phyloP scores from a whole-genome alignment of 2,329 filamentous ascomycete species.

The Colletotrichum liriopes region DNA sequence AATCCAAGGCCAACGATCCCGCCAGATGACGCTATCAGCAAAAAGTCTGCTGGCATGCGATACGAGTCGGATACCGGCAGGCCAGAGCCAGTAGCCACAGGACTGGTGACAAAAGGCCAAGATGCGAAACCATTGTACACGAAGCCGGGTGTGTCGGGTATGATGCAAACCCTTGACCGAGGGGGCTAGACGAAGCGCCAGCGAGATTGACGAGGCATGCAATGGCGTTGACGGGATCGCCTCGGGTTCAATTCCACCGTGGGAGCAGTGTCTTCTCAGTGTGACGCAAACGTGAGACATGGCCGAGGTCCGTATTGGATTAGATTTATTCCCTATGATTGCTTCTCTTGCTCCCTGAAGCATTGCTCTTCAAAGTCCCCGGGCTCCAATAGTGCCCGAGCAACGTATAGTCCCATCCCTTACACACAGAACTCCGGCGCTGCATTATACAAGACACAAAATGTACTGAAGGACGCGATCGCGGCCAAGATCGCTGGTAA shows the following conservation, averaged over 20 bases:
- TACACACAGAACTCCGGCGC: constrained; percentile 32
- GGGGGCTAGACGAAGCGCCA: too few species aligned
- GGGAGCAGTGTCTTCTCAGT: too few species aligned
- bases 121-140: too few species aligned
- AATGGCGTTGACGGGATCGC: neutral
- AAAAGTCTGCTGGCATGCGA: too few species aligned
- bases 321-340: constrained; percentile 1
- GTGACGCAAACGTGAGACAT: neutral
- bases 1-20: neutral
- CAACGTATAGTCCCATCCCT: neutral
- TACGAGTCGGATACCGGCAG: too few species aligned
- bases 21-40: too few species aligned
- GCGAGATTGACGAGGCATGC: too few species aligned
- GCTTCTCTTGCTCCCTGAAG: neutral
- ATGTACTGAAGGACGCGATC: neutral
- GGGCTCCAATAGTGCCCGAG: neutral
- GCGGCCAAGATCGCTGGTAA: neutral
- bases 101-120: too few species aligned
- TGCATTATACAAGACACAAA: constrained; percentile 13
- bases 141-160: too few species aligned
- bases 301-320: neutral
- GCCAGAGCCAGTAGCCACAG: too few species aligned
- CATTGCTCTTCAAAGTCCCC: neutral
- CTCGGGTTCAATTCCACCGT: neutral
- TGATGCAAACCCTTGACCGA: too few species aligned